A percentile compares a stretch with the other conserved stretches of the same genome.
phyloP scores from a whole-genome alignment of 169 alveolate species.

The Plasmodium inui region DNA sequence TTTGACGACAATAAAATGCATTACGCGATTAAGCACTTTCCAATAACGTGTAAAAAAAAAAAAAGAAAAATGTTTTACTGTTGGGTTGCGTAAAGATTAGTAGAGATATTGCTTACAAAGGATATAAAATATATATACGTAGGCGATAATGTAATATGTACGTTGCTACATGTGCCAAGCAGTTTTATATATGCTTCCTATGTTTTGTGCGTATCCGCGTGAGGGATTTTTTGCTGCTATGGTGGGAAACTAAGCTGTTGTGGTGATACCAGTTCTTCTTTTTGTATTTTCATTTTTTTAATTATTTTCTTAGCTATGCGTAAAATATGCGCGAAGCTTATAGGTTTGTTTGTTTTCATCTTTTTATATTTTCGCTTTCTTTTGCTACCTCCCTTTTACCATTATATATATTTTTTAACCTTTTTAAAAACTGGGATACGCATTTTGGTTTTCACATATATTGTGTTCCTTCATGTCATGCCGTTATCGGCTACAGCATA shows the following conservation, averaged over 20 bases:
- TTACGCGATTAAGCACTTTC: not conserved
- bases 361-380: not conserved
- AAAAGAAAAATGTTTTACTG: not conserved
- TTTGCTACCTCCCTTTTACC: not conserved
- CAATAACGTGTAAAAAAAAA: not conserved
- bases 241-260: not conserved
- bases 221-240: not conserved
- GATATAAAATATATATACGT: not conserved
- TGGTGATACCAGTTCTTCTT: not conserved
- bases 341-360: not conserved
- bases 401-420: constrained; percentile 11
- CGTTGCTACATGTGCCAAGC: not conserved
- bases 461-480: not conserved
- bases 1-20: not conserved
- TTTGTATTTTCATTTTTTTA: too few relatives aligned
- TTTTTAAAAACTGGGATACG: not conserved
- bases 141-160: not conserved
- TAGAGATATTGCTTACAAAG: not conserved
- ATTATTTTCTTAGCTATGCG: not conserved
- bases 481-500: not conserved
- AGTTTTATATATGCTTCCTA: not conserved
- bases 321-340: not conserved
- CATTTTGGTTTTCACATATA: not conserved
- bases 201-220: not conserved
- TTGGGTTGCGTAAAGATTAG: not conserved